Evolutionary conservation across 2,329 filamentous ascomycete species (phyloP).

Genomic region (Trichothecium roseum): DNA sequence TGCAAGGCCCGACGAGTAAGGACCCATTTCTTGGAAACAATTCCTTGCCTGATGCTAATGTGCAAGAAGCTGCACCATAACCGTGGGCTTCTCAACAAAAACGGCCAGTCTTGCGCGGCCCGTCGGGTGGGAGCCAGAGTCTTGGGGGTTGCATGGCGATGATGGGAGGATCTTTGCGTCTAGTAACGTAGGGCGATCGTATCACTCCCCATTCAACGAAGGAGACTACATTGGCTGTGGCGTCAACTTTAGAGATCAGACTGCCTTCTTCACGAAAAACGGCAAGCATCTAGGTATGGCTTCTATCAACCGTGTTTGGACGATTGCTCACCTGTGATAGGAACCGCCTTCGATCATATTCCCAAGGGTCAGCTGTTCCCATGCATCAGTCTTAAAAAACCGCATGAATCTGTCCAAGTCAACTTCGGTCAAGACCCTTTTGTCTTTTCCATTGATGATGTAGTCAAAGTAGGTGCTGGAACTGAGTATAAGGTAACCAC

Average conservation of each 20-base stretch:
- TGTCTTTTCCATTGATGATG: conserved; percentile 79
- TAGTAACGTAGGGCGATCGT: conserved; percentile 44
- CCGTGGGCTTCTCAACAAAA: conserved; percentile 50
- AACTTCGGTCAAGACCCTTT: conserved; percentile 71
- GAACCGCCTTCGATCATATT: conserved; percentile 59
- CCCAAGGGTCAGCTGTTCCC: conserved; percentile 55
- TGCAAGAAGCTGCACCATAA: conserved; percentile 37
- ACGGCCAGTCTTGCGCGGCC: conserved; percentile 42
- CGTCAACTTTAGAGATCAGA: conserved; percentile 53
- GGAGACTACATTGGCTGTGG: conserved; percentile 55
- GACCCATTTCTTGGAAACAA: conserved; percentile 8
- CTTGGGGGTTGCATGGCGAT: conserved; percentile 61
- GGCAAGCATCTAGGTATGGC: conserved; percentile 43
- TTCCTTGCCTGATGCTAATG: conserved; percentile 5
- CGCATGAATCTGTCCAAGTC: conserved; percentile 48
- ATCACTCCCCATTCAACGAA: conserved; percentile 43
- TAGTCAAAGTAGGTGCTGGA: conserved; percentile 56
- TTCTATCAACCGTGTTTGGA: neutral
- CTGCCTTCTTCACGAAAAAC: conserved; percentile 61
- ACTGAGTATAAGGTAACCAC: neutral
- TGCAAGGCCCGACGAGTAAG: conserved; percentile 45
- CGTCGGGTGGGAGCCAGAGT: conserved; percentile 57
- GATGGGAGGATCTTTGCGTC: conserved; percentile 53
- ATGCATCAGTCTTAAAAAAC: conserved; percentile 53
- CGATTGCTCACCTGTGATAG: conserved; percentile 31